These are phyloP conservation scores for Saccharomycopsis vini DNA, from an alignment of 805 yeast species.

Conservation along the genomic window DNA sequence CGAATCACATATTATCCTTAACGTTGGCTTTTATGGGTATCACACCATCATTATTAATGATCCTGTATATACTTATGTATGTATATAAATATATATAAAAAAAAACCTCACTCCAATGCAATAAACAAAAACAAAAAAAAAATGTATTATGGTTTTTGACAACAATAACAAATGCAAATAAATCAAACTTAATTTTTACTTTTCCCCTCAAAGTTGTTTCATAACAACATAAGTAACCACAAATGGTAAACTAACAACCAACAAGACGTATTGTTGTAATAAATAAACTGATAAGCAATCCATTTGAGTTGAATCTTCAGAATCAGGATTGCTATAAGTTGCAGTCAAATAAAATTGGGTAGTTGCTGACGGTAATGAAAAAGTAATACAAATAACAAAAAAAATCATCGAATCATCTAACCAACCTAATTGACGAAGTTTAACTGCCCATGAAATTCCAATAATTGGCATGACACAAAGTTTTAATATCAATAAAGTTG, in stretches of 20 bases:
- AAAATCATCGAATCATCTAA: conserved; percentile 49
- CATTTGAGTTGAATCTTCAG: conserved; percentile 51
- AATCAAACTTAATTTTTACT: too few species aligned
- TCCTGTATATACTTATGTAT: too few species aligned
- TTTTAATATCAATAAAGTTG: conserved; percentile 46
- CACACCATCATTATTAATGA: too few species aligned
- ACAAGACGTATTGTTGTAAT: conserved; percentile 54
- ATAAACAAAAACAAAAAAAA: too few species aligned
- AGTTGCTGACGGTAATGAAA: conserved; percentile 83
- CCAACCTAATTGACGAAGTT: conserved; percentile 54
- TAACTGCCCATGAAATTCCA: conserved; percentile 62
- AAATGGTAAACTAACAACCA: conserved; percentile 63
- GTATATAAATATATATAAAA: too few species aligned
- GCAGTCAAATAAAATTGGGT: conserved; percentile 84
- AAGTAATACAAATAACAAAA: conserved; percentile 65
- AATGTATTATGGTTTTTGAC: too few species aligned
- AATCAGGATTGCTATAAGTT: conserved; percentile 56
- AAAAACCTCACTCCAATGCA: too few species aligned
- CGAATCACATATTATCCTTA: too few species aligned
- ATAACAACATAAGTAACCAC: conserved; percentile 58
- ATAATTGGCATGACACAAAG: conserved; percentile 69
- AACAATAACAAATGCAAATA: too few species aligned
- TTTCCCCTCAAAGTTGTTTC: conserved; percentile 11
- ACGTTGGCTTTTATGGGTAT: too few species aligned
- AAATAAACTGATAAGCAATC: conserved; percentile 70